These are phyloP conservation scores for Taphrina communis DNA, from an alignment of 1,139 yeast genomes.

Conservation along the genomic window DNA sequence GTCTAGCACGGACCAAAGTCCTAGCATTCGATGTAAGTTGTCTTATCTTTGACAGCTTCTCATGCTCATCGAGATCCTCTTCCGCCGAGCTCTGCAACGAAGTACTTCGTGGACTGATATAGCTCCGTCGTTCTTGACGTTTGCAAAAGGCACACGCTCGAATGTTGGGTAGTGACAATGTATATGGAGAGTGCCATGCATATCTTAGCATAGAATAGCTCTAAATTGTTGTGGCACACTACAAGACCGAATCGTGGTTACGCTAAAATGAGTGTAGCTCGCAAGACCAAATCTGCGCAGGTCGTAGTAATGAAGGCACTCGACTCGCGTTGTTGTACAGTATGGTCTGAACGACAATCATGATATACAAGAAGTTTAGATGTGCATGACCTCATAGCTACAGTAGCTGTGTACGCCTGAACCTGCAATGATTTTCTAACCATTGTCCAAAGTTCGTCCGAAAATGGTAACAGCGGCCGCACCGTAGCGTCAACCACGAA, in stretches of 20 bases:
- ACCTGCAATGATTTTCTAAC: neutral
- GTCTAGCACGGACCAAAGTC: constrained; percentile 27
- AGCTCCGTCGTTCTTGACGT: neutral
- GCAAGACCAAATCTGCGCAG: too few species aligned
- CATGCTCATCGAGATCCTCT: constrained; percentile 3
- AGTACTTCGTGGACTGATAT: neutral
- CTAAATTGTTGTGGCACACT: too few species aligned
- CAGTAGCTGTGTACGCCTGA: too few species aligned
- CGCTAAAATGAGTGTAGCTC: neutral
- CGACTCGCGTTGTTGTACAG: too few species aligned
- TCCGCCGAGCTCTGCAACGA: neutral
- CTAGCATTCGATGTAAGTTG: constrained; percentile 29
- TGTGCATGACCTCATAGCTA: too few species aligned
- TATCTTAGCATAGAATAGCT: neutral
- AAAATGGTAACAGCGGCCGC: neutral
- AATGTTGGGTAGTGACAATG: neutral
- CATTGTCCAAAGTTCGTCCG: neutral
- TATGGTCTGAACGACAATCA: too few species aligned
- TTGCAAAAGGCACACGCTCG: neutral
- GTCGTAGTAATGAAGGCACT: too few species aligned
- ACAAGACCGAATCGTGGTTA: neutral
- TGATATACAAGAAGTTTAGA: too few species aligned
- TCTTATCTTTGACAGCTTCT: constrained; percentile 13
- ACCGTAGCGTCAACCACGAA: neutral
- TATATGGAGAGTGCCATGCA: neutral